Conservation (phyloP, 371 early-diverging fungal genomes). For the Rhizopus stolonifer region DNA sequence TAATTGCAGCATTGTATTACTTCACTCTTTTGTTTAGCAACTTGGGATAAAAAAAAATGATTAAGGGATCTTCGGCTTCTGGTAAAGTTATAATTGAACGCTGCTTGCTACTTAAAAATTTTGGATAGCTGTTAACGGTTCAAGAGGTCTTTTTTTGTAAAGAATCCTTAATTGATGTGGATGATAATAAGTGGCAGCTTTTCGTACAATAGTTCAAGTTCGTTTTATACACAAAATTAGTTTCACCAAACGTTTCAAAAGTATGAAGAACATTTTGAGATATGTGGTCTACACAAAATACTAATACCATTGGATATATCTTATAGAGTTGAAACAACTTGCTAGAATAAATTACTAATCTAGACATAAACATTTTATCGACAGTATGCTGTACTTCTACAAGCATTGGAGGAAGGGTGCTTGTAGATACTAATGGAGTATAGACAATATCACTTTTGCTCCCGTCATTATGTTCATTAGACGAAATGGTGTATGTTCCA, state of each 20-base stretch:
- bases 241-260: neutral
- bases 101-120: constrained; percentile 6
- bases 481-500: constrained; percentile 4
- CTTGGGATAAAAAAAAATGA: constrained; percentile 4
- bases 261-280: constrained; percentile 1
- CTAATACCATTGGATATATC: constrained; percentile 1
- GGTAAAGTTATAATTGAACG: constrained; percentile 2
- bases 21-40: constrained; percentile 7
- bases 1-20: neutral
- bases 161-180: constrained; percentile 4
- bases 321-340: neutral
- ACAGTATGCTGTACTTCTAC: constrained; percentile 7
- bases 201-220: constrained; percentile 1
- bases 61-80: constrained; percentile 1
- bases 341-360: constrained; percentile 5
- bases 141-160: neutral
- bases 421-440: neutral
- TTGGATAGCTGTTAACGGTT: constrained; percentile 4
- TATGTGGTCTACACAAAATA: constrained; percentile 6
- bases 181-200: constrained; percentile 5
- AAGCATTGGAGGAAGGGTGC: constrained; percentile 7
- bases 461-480: constrained; percentile 3
- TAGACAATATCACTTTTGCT: constrained; percentile 1
- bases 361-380: constrained; percentile 4
- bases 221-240: neutral